These are phyloP conservation scores for Rubus parviflorus DNA, from an alignment of 306 rosid species.

Conservation along the genomic window DNA sequence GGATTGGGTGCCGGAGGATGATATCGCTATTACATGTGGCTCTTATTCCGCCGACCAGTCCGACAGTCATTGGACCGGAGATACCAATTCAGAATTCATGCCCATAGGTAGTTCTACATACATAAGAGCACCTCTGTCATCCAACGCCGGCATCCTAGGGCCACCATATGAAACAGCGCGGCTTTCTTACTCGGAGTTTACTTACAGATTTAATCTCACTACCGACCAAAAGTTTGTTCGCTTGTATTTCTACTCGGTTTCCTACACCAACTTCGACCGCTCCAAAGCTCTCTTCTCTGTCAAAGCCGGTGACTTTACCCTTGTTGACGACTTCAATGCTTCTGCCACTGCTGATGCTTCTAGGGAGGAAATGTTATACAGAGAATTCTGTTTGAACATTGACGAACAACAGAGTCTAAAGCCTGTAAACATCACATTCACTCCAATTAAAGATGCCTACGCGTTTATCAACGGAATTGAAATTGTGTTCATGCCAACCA, in stretches of 20 bases:
- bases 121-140: no score
- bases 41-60: background rate
- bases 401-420: background rate
- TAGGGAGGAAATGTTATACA: background rate
- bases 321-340: slow-evolving; percentile 18
- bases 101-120: background rate
- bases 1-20: background rate
- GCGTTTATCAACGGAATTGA: slow-evolving; percentile 31
- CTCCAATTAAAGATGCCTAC: slow-evolving; percentile 10
- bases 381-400: slow-evolving; percentile 3
- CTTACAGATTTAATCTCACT: background rate
- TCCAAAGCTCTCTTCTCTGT: slow-evolving; percentile 17
- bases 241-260: slow-evolving; percentile 12
- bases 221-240: slow-evolving; percentile 26
- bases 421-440: slow-evolving; percentile 20
- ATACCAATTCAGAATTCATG: background rate
- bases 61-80: slow-evolving; percentile 13
- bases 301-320: slow-evolving; percentile 14
- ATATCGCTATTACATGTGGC: slow-evolving; percentile 29
- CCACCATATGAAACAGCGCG: slow-evolving; percentile 6
- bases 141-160: no score
- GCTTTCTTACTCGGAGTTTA: slow-evolving; percentile 11
- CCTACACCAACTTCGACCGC: background rate
- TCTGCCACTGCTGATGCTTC: background rate
- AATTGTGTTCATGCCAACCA: slow-evolving; percentile 21